Base-by-base conservation (phyloP, 306 rosid species). In the Sindora glabra region DNA sequence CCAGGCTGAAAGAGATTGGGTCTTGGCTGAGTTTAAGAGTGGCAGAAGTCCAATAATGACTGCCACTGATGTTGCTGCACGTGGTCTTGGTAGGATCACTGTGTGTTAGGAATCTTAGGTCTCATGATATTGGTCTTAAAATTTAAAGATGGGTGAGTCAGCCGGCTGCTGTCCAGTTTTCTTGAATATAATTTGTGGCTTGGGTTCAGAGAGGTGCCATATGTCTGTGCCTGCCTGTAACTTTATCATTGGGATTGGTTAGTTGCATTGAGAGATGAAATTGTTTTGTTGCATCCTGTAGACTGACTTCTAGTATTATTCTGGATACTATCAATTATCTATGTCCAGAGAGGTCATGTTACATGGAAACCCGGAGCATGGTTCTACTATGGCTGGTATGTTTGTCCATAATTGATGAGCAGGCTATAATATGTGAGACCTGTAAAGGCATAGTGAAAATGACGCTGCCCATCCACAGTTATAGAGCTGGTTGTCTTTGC, bases 61-160 rank as follows among this genome's bases (percentile, higher is more conserved):
- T 74, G 98, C 98, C 92, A 92, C 98, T 66, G 98, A 92, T 87
- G 98, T 92, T 81, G 98, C 98, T 76, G 98, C 98, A 0, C 91
- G 98, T 71, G 98, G 98, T 82, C 96, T 92, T 86, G 98, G 98
- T 92, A 92, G 96, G 98, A 71, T 83, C 71, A 81, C 77, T 83
- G 80, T 80, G 84, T 88, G 80, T 72, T 76, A 74, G 89, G 79
- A 71, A 74, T 83, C 57, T 53, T 84, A 74, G 87, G 84, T 61
- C 67, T 70, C 61, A 62, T 59, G 59, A 39, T 68, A 58, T 79
- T 57, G 79, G 81, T 75, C 69, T 84, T 79, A 66, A 69, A 68
- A 62, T 64, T 70, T 50, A 77, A 46, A 67, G 50, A 68, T 75
- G 73, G 63, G 70, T 56, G 84, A 91, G 98, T 91, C 67, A 71